Base-by-base conservation (phyloP, 805 yeast genomes). In the Metschnikowia similis region DNA sequence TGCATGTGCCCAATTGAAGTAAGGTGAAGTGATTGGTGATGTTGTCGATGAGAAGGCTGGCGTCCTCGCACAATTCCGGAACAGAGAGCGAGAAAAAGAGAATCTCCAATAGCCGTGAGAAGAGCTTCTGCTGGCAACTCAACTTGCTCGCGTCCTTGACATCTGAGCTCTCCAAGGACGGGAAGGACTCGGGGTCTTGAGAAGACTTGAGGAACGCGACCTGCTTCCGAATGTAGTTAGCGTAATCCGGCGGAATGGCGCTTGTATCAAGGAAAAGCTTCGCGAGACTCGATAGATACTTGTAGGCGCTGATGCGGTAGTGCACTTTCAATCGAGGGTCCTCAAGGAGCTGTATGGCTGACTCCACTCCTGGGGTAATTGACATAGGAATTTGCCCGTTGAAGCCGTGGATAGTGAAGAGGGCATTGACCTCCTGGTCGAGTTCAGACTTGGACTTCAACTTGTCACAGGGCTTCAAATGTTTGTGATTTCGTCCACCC, bases 401-500 rank as follows among this genome's bases (percentile, higher is more conserved):
- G 43, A 89, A 65, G 1, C 96, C 96, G 54, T 87, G 84, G 36
- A 92, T 79, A 41, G 75, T 75, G 64, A 92, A 81, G 46, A 81
- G 65, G 0, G 92, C 90, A 14, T 81, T 74, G 8, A 88, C 72
- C 53, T 87, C 87, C 58, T 86, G 89, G 50, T 85, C 84, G n/a
- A 80, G 60, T 17, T 73, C 72, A 0, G 80, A 72, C 51, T 77
- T 77, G 0, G 81, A 68, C 42, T 75, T 72, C 56, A 94, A 71
- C 49, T 87, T 85, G 39, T 79, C 71, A 36, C 91, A 89, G 2
- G 95, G 86, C 49, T 82, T 82, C 59, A 94, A 76, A 63, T 89
- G 89, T 47, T 85, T 83, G 58, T 97, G 83, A 60, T 94, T 94
- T 62, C 99, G 80, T 1, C 99, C 99, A 35, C 99, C 99, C 14